These are phyloP conservation scores for Aspergillus vadensis DNA, from an alignment of 2,329 filamentous ascomycete genomes.

Conservation along the genomic window DNA sequence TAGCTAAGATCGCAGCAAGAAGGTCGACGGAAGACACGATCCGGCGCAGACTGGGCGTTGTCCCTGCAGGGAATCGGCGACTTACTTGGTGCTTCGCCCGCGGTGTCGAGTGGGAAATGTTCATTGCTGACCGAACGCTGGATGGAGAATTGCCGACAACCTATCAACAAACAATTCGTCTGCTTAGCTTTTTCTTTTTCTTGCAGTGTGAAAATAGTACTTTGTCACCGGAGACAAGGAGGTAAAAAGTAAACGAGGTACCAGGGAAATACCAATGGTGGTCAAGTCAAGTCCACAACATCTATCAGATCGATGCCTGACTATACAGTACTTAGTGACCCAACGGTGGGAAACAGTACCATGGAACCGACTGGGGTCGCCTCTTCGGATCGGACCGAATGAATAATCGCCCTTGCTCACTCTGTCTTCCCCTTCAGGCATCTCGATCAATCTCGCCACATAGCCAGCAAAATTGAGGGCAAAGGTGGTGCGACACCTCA, in stretches of 20 bases:
- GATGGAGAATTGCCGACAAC: background rate
- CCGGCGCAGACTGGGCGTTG: background rate
- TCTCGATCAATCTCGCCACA: background rate
- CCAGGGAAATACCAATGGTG: background rate
- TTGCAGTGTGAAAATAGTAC: background rate
- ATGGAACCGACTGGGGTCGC: slow-evolving; percentile 17
- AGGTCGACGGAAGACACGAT: slow-evolving; percentile 1
- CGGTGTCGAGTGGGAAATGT: background rate
- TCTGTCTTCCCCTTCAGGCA: background rate
- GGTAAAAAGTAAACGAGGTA: background rate
- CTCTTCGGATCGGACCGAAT: slow-evolving; percentile 24
- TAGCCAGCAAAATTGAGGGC: background rate
- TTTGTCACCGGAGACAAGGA: background rate
- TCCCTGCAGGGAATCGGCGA: slow-evolving; percentile 7
- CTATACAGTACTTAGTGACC: slow-evolving; percentile 2
- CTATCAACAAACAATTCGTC: background rate
- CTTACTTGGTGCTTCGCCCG: background rate
- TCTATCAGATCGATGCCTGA: slow-evolving; percentile 15
- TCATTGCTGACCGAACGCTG: background rate
- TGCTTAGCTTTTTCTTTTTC: background rate
- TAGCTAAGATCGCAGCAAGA: background rate
- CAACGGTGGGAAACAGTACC: slow-evolving; percentile 9
- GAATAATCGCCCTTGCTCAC: background rate
- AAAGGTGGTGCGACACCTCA: background rate
- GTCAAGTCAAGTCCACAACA: background rate